These are phyloP conservation scores for Cucumis hystrix DNA, from an alignment of 306 rosid genomes.

Conservation along the genomic window DNA sequence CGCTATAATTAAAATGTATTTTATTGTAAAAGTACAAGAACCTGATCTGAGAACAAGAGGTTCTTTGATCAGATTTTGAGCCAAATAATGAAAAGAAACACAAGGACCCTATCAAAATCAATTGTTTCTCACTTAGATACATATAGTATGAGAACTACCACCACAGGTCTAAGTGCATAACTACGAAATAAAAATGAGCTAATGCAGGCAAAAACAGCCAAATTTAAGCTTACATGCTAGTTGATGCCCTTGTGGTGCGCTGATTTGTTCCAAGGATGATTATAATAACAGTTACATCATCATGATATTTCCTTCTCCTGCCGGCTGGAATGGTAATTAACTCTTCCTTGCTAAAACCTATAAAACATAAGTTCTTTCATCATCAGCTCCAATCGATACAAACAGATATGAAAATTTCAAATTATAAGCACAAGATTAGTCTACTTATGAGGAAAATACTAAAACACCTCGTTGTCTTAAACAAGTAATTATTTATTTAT, in stretches of 20 bases:
- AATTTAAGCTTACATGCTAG: conserved; percentile 24
- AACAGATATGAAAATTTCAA: not conserved
- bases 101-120: not conserved
- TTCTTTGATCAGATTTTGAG: conserved; percentile 3
- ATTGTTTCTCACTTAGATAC: not conserved
- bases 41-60: conserved; percentile 3
- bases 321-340: conserved; percentile 82
- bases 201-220: conserved; percentile 6
- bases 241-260: conserved; percentile 88
- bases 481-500: not conserved
- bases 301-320: conserved; percentile 91
- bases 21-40: conserved; percentile 2
- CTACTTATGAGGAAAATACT: not conserved
- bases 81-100: not conserved
- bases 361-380: not conserved
- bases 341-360: conserved; percentile 92
- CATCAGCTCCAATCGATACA: not conserved
- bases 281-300: conserved; percentile 86
- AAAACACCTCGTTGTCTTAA: not conserved
- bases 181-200: not conserved
- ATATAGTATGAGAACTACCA: not conserved
- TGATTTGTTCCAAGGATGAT: conserved; percentile 76
- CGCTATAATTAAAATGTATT: not conserved
- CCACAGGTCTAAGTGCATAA: not conserved
- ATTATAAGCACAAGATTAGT: not conserved